Percentiles rank a stretch among this genome's conserved stretches.
These are phyloP conservation scores for Scleroderma citrinum DNA, from an alignment of 768 basidiomycete species.

Conservation along the genomic window DNA sequence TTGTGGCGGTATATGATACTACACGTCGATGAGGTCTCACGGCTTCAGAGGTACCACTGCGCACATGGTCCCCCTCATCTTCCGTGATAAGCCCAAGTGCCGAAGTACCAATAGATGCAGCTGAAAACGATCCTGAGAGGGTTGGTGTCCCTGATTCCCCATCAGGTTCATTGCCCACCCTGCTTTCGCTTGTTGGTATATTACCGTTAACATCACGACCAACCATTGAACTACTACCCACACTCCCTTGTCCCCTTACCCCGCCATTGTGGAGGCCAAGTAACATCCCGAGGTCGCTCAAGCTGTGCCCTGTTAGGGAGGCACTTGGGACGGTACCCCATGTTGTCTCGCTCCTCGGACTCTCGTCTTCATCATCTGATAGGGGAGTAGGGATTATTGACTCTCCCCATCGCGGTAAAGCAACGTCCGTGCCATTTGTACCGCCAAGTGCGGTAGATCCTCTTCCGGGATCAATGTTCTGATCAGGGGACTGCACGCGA, in stretches of 20 bases:
- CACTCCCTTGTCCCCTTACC: slow-evolving; percentile 19
- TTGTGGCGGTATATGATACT: slow-evolving; percentile 15
- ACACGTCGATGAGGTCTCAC: slow-evolving; percentile 13
- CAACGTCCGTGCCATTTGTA: slow-evolving; percentile 6
- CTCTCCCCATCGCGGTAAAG: slow-evolving; percentile 5
- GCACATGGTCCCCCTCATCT: slow-evolving; percentile 21
- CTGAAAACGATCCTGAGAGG: slow-evolving; percentile 16
- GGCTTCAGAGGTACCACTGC: slow-evolving; percentile 4
- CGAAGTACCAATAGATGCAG: slow-evolving; percentile 14
- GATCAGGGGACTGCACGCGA: slow-evolving; percentile 11
- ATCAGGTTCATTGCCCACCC: slow-evolving; percentile 5
- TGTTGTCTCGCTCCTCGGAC: slow-evolving; percentile 30
- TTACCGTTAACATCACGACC: slow-evolving; percentile 13
- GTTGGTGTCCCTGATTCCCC: slow-evolving; percentile 17
- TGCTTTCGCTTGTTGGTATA: slow-evolving; percentile 11
- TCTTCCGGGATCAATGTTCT: slow-evolving; percentile 12
- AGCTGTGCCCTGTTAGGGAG: slow-evolving; percentile 18
- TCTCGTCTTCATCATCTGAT: slow-evolving; percentile 16
- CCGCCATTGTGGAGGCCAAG: slow-evolving; percentile 28
- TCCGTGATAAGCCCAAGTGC: slow-evolving; percentile 28
- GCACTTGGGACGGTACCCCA: slow-evolving; percentile 31
- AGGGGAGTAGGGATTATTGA: slow-evolving; percentile 11
- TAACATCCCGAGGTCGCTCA: slow-evolving; percentile 25
- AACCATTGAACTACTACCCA: slow-evolving; percentile 12
- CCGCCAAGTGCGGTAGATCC: slow-evolving; percentile 7